Evolutionary conservation across 2,329 filamentous ascomycete genomes (phyloP).

Genomic region (Penicillium thymicola): DNA sequence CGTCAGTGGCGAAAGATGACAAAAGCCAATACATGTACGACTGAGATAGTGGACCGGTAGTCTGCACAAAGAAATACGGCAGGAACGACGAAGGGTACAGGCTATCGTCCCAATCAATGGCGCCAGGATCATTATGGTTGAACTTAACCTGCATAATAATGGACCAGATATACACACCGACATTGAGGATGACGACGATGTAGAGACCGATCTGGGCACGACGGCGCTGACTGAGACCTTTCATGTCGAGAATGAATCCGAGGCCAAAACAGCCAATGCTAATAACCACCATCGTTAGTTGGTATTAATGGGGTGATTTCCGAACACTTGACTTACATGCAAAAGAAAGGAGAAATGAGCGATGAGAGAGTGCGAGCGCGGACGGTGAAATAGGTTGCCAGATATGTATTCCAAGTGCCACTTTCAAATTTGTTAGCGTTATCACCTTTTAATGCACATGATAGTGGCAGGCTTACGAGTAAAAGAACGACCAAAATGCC

Average conservation of each 20-base stretch:
- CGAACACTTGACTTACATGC: background rate
- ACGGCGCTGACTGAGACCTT: background rate
- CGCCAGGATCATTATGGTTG: background rate
- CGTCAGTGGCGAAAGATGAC: background rate
- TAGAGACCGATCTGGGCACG: background rate
- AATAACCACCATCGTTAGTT: background rate
- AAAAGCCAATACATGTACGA: background rate
- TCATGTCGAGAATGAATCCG: background rate
- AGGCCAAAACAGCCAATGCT: background rate
- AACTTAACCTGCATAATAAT: background rate
- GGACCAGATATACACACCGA: background rate
- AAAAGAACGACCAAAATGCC: background rate
- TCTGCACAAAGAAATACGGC: background rate
- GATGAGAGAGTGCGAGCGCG: background rate
- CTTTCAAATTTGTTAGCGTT: background rate
- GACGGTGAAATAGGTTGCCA: background rate
- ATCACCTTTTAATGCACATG: background rate
- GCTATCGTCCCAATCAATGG: background rate
- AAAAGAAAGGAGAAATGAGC: background rate
- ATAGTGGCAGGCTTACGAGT: background rate
- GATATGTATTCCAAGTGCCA: background rate
- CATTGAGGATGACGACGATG: background rate
- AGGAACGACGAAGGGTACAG: background rate
- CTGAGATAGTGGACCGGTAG: background rate
- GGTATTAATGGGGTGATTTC: background rate